These are phyloP conservation scores for Cichorium intybus DNA, from an alignment of 140 eudicot species.

Conservation along the genomic window DNA sequence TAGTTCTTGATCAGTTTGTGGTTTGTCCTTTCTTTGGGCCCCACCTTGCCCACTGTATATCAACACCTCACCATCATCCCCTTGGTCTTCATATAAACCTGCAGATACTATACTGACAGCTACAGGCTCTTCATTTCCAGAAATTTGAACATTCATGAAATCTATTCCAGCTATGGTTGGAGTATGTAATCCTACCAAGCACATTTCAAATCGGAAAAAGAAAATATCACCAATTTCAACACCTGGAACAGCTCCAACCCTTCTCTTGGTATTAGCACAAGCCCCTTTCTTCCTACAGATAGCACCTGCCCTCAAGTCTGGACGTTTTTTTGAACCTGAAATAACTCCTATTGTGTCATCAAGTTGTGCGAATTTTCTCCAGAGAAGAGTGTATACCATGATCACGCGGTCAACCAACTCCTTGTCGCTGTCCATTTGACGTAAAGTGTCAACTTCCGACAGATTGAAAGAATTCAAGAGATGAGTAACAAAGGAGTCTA, in stretches of 20 bases:
- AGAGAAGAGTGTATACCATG: conserved; percentile 42
- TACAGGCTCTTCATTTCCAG: conserved; percentile 42
- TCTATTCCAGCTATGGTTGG: conserved; percentile 71
- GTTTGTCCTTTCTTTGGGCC: conserved; percentile 35
- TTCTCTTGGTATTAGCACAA: conserved; percentile 43
- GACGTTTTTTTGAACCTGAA: conserved; percentile 47
- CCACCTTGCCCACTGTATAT: conserved; percentile 84
- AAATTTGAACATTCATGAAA: conserved; percentile 31
- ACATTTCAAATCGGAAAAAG: conserved; percentile 61
- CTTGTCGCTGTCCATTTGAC: conserved; percentile 39
- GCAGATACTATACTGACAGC: conserved; percentile 67
- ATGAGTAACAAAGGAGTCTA: conserved; percentile 19
- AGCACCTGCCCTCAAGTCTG: conserved; percentile 41
- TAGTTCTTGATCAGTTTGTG: conserved; percentile 48
- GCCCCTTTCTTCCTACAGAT: conserved; percentile 37
- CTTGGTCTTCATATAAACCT: conserved; percentile 68
- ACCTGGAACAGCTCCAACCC: conserved; percentile 53
- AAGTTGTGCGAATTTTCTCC: conserved; percentile 46
- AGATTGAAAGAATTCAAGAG: conserved; percentile 30
- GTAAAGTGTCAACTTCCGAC: conserved; percentile 26
- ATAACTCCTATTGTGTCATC: conserved; percentile 41
- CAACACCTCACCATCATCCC: conserved; percentile 48
- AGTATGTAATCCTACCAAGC: conserved; percentile 54
- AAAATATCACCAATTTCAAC: conserved; percentile 58
- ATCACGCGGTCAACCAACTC: conserved; percentile 36